Conservation (phyloP, 441 rosid genomes). For the Populus hybrid region DNA sequence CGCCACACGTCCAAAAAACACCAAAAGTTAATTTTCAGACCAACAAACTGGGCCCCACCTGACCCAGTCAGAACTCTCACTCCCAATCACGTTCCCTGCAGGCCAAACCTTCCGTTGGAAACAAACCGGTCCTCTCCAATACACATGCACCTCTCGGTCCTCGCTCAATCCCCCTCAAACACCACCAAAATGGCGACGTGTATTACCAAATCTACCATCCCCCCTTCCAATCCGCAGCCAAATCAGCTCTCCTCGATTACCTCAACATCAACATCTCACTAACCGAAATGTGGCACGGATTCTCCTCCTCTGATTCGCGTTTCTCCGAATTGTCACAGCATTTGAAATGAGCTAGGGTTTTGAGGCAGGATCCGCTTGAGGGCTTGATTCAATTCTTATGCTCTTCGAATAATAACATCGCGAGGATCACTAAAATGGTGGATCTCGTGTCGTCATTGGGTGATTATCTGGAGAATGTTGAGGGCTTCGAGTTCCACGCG, state of each 20-base stretch:
- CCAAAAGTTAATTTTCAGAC: too few species aligned
- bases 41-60: constrained; percentile 45
- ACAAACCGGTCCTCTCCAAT: constrained; percentile 64
- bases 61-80: constrained; percentile 52
- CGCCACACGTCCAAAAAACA: too few species aligned
- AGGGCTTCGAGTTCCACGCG: constrained; percentile 64
- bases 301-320: constrained; percentile 60
- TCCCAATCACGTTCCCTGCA: constrained; percentile 88
- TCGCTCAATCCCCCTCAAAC: constrained; percentile 69
- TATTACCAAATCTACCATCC: constrained; percentile 49
- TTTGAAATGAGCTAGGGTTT: constrained; percentile 74
- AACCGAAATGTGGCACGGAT: constrained; percentile 55
- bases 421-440: constrained; percentile 90
- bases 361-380: constrained; percentile 88
- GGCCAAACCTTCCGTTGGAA: constrained; percentile 99
- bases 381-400: constrained; percentile 83
- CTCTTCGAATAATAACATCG: constrained; percentile 83
- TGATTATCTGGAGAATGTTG: constrained; percentile 48
- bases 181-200: constrained; percentile 45
- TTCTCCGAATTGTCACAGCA: constrained; percentile 58
- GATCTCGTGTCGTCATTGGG: constrained; percentile 66
- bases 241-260: constrained; percentile 65
- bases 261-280: constrained; percentile 61
- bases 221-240: constrained; percentile 43
- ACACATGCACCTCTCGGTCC: constrained; percentile 72